A percentile compares a stretch with the other conserved stretches of the same genome.
phyloP scores from a whole-genome alignment of 257 asterid genomes.

The Solanum lycopersicoides region DNA sequence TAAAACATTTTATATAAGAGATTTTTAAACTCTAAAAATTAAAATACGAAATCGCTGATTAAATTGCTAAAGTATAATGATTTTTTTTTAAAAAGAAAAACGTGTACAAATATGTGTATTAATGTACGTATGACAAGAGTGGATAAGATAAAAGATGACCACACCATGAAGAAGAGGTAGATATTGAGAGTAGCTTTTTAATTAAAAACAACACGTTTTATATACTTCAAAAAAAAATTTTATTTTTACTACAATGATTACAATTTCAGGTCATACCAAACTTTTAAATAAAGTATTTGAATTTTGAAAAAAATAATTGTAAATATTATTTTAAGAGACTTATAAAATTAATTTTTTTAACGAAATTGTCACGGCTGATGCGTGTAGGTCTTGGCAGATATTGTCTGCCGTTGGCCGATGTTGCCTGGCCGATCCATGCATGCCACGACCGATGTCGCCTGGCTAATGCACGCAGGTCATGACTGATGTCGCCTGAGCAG shows the following conservation, averaged over 20 bases:
- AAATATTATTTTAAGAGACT: too few relatives aligned
- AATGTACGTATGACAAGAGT: neutral
- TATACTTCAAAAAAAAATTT: neutral
- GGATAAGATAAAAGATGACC: neutral
- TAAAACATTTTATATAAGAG: too few relatives aligned
- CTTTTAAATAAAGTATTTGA: neutral
- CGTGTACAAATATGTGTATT: neutral
- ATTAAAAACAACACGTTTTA: neutral
- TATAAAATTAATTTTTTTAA: too few relatives aligned
- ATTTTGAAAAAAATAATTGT: neutral
- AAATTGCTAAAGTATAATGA: neutral
- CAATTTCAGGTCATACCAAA: neutral
- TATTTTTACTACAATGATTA: neutral
- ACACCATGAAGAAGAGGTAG: neutral
- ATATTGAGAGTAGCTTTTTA: neutral
- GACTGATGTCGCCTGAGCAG: too few relatives aligned
- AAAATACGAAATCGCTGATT: too few relatives aligned
- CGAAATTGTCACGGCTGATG: too few relatives aligned
- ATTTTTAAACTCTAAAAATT: too few relatives aligned
- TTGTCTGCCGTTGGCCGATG: too few relatives aligned
- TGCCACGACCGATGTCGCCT: too few relatives aligned
- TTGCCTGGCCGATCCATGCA: too few relatives aligned
- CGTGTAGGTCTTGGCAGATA: too few relatives aligned
- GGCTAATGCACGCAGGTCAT: too few relatives aligned
- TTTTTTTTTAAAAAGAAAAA: neutral